phyloP scores from a whole-genome alignment of 2,329 filamentous ascomycete species.

The Bimuria novae-zelandiae region DNA sequence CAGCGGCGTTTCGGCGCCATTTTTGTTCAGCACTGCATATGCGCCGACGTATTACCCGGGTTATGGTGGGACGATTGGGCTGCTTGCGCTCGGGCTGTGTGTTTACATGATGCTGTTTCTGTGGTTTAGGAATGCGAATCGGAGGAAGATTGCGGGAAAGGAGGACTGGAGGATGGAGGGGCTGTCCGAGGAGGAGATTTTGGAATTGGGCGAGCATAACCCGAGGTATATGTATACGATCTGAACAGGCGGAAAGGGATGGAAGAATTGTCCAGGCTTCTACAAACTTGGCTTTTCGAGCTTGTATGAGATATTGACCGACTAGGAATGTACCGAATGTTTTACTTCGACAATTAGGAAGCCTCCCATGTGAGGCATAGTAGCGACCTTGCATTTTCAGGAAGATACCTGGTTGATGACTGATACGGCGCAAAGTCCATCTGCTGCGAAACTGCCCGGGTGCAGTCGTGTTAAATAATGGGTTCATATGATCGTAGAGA shows the following conservation, averaged over 20 bases:
- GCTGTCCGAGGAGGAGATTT: constrained; percentile 28
- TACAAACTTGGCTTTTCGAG: too few species aligned
- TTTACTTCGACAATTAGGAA: too few species aligned
- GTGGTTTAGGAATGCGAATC: constrained; percentile 27
- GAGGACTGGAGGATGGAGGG: constrained; percentile 32
- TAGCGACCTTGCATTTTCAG: too few species aligned
- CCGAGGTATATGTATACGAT: constrained; percentile 31
- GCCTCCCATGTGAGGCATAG: too few species aligned
- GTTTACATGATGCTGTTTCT: constrained; percentile 26
- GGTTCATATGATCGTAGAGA: too few species aligned
- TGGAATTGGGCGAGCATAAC: constrained; percentile 33
- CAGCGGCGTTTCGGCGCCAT: constrained; percentile 36
- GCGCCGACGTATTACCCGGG: constrained; percentile 25
- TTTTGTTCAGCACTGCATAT: constrained; percentile 22
- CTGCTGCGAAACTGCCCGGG: too few species aligned
- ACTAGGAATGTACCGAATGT: too few species aligned
- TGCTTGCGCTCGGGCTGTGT: constrained; percentile 21
- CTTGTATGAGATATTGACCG: too few species aligned
- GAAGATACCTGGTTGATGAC: too few species aligned
- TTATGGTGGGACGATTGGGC: constrained; percentile 29
- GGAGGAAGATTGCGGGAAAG: constrained; percentile 27
- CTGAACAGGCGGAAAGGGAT: constrained; percentile 1
- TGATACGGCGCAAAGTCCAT: too few species aligned
- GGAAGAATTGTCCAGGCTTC: too few species aligned
- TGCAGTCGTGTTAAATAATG: too few species aligned